A percentile compares a stretch with the other conserved stretches of the same genome.
These are phyloP conservation scores for Dryas drummondii DNA, from an alignment of 306 rosid genomes.

Conservation along the genomic window DNA sequence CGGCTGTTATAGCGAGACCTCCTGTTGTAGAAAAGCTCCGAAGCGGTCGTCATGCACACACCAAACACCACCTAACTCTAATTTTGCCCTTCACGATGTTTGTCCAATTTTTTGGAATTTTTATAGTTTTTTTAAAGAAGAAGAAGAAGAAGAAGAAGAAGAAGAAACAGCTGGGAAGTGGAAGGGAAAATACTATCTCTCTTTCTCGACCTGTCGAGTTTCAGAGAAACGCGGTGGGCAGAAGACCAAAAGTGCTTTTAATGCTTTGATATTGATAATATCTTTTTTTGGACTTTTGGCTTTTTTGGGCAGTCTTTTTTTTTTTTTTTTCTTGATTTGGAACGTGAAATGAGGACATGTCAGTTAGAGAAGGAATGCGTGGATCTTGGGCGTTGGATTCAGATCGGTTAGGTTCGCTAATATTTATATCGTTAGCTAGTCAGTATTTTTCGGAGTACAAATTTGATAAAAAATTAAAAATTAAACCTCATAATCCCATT, in stretches of 20 bases:
- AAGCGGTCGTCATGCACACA: slow-evolving; percentile 91
- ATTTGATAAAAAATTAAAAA: too few species aligned
- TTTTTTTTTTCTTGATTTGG: neutral
- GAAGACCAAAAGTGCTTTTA: neutral
- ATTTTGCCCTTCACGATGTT: too few species aligned
- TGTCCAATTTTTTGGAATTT: too few species aligned
- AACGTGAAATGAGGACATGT: neutral
- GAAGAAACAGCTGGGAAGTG: too few species aligned
- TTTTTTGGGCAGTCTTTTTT: neutral
- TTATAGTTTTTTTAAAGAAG: too few species aligned
- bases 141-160: too few species aligned
- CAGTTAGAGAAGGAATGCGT: neutral
- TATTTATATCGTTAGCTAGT: neutral
- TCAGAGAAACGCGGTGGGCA: neutral
- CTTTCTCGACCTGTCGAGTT: too few species aligned
- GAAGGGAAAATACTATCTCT: too few species aligned
- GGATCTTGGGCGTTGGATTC: neutral
- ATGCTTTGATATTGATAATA: too few species aligned
- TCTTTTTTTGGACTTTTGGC: neutral
- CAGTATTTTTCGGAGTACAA: too few species aligned
- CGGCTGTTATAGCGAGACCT: slow-evolving; percentile 82
- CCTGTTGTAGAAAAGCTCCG: slow-evolving; percentile 67
- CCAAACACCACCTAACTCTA: too few species aligned
- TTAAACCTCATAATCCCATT: neutral
- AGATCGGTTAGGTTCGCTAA: neutral